Percentiles rank a stretch among this genome's conserved stretches.
Conservation (phyloP, 1,139 yeast genomes). For the Hansenula sp. region DNA sequence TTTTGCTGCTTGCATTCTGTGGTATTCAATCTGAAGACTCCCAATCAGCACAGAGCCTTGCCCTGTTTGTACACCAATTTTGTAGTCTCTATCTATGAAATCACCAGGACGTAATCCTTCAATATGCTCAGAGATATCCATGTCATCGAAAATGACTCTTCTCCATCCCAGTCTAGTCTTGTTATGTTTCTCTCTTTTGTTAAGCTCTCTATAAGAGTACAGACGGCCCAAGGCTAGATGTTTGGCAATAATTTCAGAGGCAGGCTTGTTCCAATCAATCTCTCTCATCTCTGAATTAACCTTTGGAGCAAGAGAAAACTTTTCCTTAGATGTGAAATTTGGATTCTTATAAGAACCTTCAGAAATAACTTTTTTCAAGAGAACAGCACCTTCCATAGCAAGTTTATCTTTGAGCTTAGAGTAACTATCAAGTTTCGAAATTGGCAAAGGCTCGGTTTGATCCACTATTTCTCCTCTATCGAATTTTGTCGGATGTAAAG, state of each 20-base stretch:
- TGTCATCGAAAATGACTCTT: constrained; percentile 45
- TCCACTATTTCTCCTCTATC: constrained; percentile 72
- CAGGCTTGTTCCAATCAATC: constrained; percentile 41
- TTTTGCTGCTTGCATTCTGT: constrained; percentile 39
- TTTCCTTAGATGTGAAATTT: constrained; percentile 25
- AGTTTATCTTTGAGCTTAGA: constrained; percentile 41
- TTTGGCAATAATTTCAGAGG: constrained; percentile 40
- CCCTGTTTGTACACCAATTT: constrained; percentile 37
- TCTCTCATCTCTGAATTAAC: constrained; percentile 37
- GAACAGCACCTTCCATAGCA: constrained; percentile 56
- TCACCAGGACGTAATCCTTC: constrained; percentile 34
- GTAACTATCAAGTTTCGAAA: constrained; percentile 40
- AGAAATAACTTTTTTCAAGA: constrained; percentile 45
- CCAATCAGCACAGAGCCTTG: constrained; percentile 39
- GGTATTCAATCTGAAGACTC: constrained; percentile 52
- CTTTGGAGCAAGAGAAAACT: constrained; percentile 56
- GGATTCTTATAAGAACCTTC: constrained; percentile 30
- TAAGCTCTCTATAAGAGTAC: constrained; percentile 42
- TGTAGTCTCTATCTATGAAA: constrained; percentile 30
- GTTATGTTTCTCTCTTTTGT: constrained; percentile 29
- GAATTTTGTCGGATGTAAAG: constrained; percentile 81
- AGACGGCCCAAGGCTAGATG: constrained; percentile 59
- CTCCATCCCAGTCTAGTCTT: constrained; percentile 27
- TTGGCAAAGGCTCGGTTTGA: constrained; percentile 46
- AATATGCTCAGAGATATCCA: constrained; percentile 14